Base-by-base conservation (phyloP, 2,329 filamentous ascomycete genomes). In the Chalara sp. region DNA sequence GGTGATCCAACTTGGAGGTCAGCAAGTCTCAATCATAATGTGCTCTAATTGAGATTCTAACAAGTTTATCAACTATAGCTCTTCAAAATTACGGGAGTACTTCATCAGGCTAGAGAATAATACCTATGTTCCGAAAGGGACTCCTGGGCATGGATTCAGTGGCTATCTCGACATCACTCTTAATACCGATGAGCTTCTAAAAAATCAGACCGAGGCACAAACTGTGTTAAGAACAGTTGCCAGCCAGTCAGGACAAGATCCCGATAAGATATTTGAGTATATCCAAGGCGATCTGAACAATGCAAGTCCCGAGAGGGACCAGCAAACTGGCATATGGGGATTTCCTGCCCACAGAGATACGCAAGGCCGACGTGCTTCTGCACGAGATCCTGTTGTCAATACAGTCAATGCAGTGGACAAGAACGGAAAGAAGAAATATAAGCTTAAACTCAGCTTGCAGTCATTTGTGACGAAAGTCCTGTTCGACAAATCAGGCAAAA, bases 61-160 rank as follows among this genome's bases (percentile, higher is more conserved):
- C 32, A 53, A 48, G 10, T 35, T 61, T 11, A 63, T 59, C 32
- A 59, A 60, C 7, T 59, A 63, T 39, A 32, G 41, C n/a, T 54
- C 57, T 11, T 65, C 58, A 1, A 66, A 68, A 31, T 75, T 76
- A 70, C 63, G 67, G 6, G 51, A 64, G 5, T 68, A 74, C 53
- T 74, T 75, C 43, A 51, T 63, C 48, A 63, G 65, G 31, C 55
- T 76, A 5, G 74, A 76, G 58, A 65, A 67, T 32, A 71, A 72
- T 56, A 65, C 69, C 48, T 73, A 74, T 49, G 58, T 72, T 0
- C 62, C 69, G 0, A 60, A 61, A 11, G 66, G 64, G 6, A 66
- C 67, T 29, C 44, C 44, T 5, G 56, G 60, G 4, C 59, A 62
- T 49, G 60, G 60, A 5, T 61, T 55, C 30, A 50, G 53, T 42